phyloP scores from a whole-genome alignment of 2,329 filamentous ascomycete genomes.

The Fusarium setosum region DNA sequence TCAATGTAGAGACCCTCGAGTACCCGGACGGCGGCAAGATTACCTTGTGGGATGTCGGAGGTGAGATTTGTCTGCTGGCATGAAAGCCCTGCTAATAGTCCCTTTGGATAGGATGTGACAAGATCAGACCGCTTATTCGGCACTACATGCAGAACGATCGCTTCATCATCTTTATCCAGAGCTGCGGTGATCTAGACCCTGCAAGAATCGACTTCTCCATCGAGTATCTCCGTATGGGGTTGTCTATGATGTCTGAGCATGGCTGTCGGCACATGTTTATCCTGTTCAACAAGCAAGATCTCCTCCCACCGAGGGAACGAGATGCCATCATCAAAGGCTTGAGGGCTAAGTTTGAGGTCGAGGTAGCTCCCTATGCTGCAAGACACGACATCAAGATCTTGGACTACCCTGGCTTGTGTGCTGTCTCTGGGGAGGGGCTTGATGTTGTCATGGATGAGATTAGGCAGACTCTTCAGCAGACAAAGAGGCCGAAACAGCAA shows the following conservation, averaged over 20 bases:
- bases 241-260: slow-evolving; percentile 31
- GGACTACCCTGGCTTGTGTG: slow-evolving; percentile 39
- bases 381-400: slow-evolving; percentile 32
- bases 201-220: slow-evolving; percentile 41
- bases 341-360: slow-evolving; percentile 12
- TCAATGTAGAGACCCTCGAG: slow-evolving; percentile 87
- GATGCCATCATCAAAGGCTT: slow-evolving; percentile 27
- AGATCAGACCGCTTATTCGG: slow-evolving; percentile 40
- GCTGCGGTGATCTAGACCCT: slow-evolving; percentile 39
- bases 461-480: slow-evolving; percentile 19
- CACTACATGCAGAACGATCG: slow-evolving; percentile 42
- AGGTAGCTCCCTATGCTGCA: slow-evolving; percentile 17
- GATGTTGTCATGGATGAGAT: slow-evolving; percentile 30
- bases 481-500: background rate
- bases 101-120: slow-evolving; percentile 38
- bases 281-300: slow-evolving; percentile 48
- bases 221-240: slow-evolving; percentile 39
- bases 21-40: slow-evolving; percentile 32
- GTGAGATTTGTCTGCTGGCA: slow-evolving; percentile 7
- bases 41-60: slow-evolving; percentile 46
- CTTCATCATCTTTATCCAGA: slow-evolving; percentile 45
- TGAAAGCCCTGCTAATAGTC: background rate
- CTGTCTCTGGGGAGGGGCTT: slow-evolving; percentile 19
- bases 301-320: slow-evolving; percentile 29
- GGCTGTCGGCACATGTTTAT: slow-evolving; percentile 43